Evolutionary conservation across 2,329 filamentous ascomycete species (phyloP), one percentile per base, ranked within the genome.

Genomic region (Macrophomina phaseolina): DNA sequence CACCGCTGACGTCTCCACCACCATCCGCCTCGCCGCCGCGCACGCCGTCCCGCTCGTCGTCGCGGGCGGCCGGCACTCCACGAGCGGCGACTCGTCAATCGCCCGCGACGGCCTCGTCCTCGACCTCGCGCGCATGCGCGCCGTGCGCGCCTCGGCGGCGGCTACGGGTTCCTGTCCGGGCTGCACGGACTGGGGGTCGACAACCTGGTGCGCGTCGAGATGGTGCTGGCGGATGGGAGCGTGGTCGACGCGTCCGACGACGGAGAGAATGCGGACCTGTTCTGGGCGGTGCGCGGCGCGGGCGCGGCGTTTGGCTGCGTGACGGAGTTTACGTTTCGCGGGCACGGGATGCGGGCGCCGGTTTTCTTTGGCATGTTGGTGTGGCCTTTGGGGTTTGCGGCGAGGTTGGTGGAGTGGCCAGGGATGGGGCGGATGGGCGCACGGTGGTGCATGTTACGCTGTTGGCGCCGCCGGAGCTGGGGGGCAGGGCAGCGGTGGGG

Each of bases 111-210:
- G 86, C 5, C 78, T 89, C 30, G 81, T 89, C 9, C 82, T 89
- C 63, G 85, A 88, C 71, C 79, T 89, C 0, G 12, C 28, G 36
- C 77, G 76, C 11, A 83, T 89, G 81, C 78, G 81, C 68, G 83
- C 80, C 1, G 79, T 87, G 62, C 79, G 75, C 0, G 83, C 81
- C 42, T 61, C 8, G 86, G 86, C 0, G 87, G 87, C 30, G 87
- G 87, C 1, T 87, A 86, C 70, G 86, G 88, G 1, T 83, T 84
- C 74, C 76, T 90, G 16, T 83, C 81, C 32, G 84, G 85, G 0
- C 77, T 79, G 38, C 78, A 86, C 63, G 89, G 89, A 0, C 78
- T 89, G 6, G 80, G 80, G 0, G 83, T 86, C 60, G 85, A 86
- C 73, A 81, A 82, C 67, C 76, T 86, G 6, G 78, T 74, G 0